These are phyloP conservation scores for Asterochloris sp. DNA, from an alignment of 139 green algal species.

Conservation along the genomic window DNA sequence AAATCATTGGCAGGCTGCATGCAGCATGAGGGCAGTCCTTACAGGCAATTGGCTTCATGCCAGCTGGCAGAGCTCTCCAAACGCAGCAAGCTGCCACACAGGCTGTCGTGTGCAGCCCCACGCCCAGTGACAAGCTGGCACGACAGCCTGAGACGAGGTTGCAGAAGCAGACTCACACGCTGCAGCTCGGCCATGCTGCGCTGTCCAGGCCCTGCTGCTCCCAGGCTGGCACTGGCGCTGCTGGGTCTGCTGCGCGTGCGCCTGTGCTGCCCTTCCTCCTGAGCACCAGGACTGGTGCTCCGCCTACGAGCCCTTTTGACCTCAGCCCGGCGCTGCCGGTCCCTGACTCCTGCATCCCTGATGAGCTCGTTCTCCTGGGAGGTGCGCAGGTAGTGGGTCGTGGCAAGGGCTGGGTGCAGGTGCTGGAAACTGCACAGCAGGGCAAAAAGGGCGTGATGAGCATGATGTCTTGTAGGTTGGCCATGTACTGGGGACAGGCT, in stretches of 20 bases:
- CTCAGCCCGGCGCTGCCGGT: conserved; percentile 16
- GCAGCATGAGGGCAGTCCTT: too few relatives aligned
- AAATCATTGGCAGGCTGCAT: too few relatives aligned
- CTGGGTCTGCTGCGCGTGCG: too few relatives aligned
- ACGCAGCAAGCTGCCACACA: not conserved
- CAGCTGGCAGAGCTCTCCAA: not conserved
- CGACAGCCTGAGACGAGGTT: too few relatives aligned
- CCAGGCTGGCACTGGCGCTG: too few relatives aligned
- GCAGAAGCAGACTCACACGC: too few relatives aligned
- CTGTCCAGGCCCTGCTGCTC: too few relatives aligned
- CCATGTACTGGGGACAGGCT: not conserved
- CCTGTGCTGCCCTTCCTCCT: too few relatives aligned
- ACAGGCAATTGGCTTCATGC: too few relatives aligned
- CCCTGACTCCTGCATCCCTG: conserved; percentile 1
- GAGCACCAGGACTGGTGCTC: too few relatives aligned
- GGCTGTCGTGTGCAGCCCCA: not conserved
- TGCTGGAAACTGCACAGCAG: conserved; percentile 32
- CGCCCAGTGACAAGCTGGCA: too few relatives aligned
- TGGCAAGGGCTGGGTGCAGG: conserved; percentile 39
- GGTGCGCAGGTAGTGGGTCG: conserved; percentile 33
- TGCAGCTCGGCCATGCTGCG: too few relatives aligned
- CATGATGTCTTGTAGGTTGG: not conserved
- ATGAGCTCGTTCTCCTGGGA: conserved; percentile 33
- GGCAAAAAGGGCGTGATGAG: not conserved
- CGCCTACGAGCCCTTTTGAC: not conserved